phyloP scores from a whole-genome alignment of 495 filamentous ascomycete genomes.

The Neurospora hispaniola region DNA sequence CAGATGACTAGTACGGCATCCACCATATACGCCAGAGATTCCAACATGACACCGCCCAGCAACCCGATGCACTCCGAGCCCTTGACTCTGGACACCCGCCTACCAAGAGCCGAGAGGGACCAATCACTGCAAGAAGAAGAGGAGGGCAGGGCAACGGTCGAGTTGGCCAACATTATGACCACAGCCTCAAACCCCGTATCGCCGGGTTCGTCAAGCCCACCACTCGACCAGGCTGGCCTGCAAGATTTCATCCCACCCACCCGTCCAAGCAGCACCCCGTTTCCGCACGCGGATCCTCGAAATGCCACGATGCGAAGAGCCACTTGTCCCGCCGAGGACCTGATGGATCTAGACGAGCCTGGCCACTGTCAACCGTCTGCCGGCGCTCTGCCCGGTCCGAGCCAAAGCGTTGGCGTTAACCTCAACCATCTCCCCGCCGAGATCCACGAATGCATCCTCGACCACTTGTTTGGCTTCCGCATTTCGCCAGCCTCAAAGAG shows the following conservation, averaged over 20 bases:
- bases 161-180: conserved; percentile 40
- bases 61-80: conserved; percentile 12
- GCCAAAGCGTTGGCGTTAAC: conserved; percentile 27
- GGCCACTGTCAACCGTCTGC: conserved; percentile 4
- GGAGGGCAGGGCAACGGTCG: conserved; percentile 32
- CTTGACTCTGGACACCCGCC: conserved; percentile 20
- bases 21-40: background rate
- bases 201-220: conserved; percentile 43
- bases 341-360: conserved; percentile 16
- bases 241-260: conserved; percentile 42
- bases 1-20: background rate
- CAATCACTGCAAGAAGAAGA: conserved; percentile 26
- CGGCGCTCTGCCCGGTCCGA: conserved; percentile 16
- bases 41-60: conserved; percentile 11
- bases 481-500: conserved; percentile 45
- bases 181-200: conserved; percentile 41
- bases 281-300: conserved; percentile 40
- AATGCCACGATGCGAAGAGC: conserved; percentile 29
- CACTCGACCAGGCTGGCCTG: conserved; percentile 32
- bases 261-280: conserved; percentile 46
- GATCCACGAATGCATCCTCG: conserved; percentile 60
- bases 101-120: conserved; percentile 15
- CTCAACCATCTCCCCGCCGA: conserved; percentile 53
- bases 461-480: conserved; percentile 57
- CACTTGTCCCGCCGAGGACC: conserved; percentile 24